A percentile compares a stretch with the other conserved stretches of the same genome.
Conservation (phyloP, 805 yeast genomes). For the Candida glaebosa region DNA sequence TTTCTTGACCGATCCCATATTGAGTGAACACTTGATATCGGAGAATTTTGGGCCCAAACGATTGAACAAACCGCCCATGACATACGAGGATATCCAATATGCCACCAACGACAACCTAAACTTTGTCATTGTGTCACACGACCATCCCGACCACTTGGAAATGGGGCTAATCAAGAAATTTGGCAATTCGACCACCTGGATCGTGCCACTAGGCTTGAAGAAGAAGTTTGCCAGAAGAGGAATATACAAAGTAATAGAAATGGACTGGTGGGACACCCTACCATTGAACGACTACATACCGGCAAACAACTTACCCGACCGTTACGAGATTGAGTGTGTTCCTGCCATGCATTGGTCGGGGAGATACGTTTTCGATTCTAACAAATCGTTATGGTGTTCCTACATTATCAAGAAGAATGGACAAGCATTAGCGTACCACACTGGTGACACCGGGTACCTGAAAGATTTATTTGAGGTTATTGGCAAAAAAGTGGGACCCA, state of each 20-base stretch:
- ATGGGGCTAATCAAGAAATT: slow-evolving; percentile 47
- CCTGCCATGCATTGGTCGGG: slow-evolving; percentile 99
- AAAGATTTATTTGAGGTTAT: slow-evolving; percentile 67
- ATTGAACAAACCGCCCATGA: slow-evolving; percentile 73
- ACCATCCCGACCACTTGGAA: slow-evolving; percentile 95
- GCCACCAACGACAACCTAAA: slow-evolving; percentile 58
- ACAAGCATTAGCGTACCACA: slow-evolving; percentile 77
- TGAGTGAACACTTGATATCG: slow-evolving; percentile 60
- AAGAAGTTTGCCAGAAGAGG: slow-evolving; percentile 57
- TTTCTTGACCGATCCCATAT: slow-evolving; percentile 82
- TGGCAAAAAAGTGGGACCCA: slow-evolving; percentile 56
- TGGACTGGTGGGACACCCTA: slow-evolving; percentile 86
- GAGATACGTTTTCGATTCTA: slow-evolving; percentile 73
- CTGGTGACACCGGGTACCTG: slow-evolving; percentile 94
- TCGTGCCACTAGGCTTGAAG: slow-evolving; percentile 81
- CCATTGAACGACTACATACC: slow-evolving; percentile 40
- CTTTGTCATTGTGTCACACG: slow-evolving; percentile 80
- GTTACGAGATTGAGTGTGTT: slow-evolving; percentile 78
- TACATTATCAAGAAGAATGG: slow-evolving; percentile 66
- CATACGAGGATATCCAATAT: slow-evolving; percentile 47
- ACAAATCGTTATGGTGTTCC: slow-evolving; percentile 85
- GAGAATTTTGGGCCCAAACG: slow-evolving; percentile 77
- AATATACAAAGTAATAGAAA: slow-evolving; percentile 60
- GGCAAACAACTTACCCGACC: slow-evolving; percentile 31
- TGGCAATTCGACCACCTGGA: slow-evolving; percentile 68